Evolutionary conservation across 2,329 filamentous ascomycete species (phyloP).

Genomic region (Fusarium domesticum): DNA sequence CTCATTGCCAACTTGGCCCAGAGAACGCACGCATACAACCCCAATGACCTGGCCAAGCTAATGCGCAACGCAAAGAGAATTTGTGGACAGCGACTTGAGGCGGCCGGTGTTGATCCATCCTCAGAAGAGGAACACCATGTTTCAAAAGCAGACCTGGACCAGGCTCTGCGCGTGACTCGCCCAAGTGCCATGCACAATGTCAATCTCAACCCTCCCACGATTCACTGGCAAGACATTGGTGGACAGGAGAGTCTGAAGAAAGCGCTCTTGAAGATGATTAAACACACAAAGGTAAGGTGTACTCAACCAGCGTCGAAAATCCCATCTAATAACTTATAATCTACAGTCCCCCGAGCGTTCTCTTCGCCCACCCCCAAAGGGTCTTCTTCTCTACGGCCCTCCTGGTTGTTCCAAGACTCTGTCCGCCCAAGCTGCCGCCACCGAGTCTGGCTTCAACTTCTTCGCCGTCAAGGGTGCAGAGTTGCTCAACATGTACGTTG

Average conservation of each 20-base stretch:
- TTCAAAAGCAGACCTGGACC: slow-evolving; percentile 53
- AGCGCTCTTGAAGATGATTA: slow-evolving; percentile 51
- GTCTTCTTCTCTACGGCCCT: slow-evolving; percentile 84
- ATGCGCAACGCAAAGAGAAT: slow-evolving; percentile 39
- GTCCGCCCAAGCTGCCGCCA: slow-evolving; percentile 85
- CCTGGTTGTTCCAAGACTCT: slow-evolving; percentile 95
- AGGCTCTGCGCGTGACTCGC: slow-evolving; percentile 65
- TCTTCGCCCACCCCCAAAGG: slow-evolving; percentile 64
- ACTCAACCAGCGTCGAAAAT: background rate
- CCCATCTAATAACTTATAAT: slow-evolving; percentile 9
- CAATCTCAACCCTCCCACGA: slow-evolving; percentile 81
- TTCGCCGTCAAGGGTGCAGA: slow-evolving; percentile 92
- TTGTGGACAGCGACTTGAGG: slow-evolving; percentile 25
- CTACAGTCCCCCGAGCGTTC: slow-evolving; percentile 34
- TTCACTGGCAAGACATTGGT: slow-evolving; percentile 84
- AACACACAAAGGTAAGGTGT: slow-evolving; percentile 35
- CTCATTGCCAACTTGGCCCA: slow-evolving; percentile 62
- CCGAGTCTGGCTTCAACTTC: slow-evolving; percentile 88
- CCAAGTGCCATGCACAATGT: slow-evolving; percentile 88
- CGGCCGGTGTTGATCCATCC: slow-evolving; percentile 12
- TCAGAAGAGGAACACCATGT: slow-evolving; percentile 30
- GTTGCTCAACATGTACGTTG: slow-evolving; percentile 94
- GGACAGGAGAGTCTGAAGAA: slow-evolving; percentile 76
- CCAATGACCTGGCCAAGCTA: slow-evolving; percentile 69
- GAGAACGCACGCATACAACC: slow-evolving; percentile 83